Percentiles rank a stretch among this genome's conserved stretches.
Evolutionary conservation across 2,329 filamentous ascomycete species (phyloP).

Genomic region (Trichoderma arundinaceum): DNA sequence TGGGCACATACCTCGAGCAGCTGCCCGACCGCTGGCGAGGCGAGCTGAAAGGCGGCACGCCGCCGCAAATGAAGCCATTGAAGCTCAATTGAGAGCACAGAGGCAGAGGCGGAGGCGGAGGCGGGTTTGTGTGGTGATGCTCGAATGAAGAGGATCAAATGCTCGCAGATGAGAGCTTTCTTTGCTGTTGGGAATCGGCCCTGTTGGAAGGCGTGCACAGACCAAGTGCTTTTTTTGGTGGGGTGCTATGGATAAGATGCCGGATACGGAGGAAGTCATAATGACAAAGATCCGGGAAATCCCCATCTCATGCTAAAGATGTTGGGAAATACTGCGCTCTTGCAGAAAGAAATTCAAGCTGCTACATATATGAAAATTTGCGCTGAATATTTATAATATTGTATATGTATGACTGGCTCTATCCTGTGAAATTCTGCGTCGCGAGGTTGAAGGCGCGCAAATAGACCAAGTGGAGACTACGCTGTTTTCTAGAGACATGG

Average conservation of each 20-base stretch:
- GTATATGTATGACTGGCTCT: no score
- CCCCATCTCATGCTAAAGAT: no score
- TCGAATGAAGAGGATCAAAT: constrained; percentile 36
- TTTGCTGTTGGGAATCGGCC: constrained; percentile 45
- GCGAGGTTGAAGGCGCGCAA: no score
- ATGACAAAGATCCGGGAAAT: neutral
- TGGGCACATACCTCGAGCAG: constrained; percentile 60
- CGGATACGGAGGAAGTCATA: neutral
- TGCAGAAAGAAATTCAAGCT: no score
- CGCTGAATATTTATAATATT: no score
- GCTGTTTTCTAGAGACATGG: constrained; percentile 12
- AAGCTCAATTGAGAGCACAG: constrained; percentile 38
- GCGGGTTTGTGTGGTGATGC: constrained; percentile 32
- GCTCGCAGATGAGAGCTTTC: constrained; percentile 38
- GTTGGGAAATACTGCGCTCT: no score
- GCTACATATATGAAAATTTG: no score
- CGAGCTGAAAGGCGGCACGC: constrained; percentile 69
- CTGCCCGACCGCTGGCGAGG: constrained; percentile 55
- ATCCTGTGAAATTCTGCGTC: no score
- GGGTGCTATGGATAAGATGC: constrained; percentile 31
- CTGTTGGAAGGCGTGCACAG: constrained; percentile 40
- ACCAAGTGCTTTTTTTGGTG: constrained; percentile 40
- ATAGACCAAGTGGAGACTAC: neutral
- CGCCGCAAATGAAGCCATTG: constrained; percentile 70
- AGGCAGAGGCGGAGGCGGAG: constrained; percentile 32